These are phyloP conservation scores for Rhamnella rubrinervis DNA, from an alignment of 331 rosid genomes.

Conservation along the genomic window DNA sequence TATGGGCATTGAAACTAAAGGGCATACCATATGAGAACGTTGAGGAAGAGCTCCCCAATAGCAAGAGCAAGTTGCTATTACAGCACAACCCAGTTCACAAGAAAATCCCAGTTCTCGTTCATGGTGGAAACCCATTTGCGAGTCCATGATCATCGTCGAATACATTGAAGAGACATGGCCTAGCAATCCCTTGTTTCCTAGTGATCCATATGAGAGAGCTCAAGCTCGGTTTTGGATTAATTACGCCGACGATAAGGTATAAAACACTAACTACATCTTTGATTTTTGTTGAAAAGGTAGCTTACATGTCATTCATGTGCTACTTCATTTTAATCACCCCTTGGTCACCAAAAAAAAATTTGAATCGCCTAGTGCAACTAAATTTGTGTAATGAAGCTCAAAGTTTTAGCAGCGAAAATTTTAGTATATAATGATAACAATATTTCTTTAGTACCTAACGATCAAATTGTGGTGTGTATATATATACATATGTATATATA, in stretches of 20 bases:
- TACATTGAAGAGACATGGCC: slow-evolving; percentile 26
- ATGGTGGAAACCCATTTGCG: slow-evolving; percentile 20
- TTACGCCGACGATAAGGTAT: slow-evolving; percentile 28
- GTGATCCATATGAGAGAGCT: slow-evolving; percentile 29
- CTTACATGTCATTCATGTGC: no score
- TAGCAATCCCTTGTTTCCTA: slow-evolving; percentile 12
- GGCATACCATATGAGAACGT: slow-evolving; percentile 7
- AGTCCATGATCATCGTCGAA: slow-evolving; percentile 13
- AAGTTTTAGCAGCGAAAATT: no score
- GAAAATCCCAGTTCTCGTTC: slow-evolving; percentile 28
- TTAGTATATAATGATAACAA: no score
- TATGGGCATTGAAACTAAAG: slow-evolving; percentile 25
- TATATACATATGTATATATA: background rate
- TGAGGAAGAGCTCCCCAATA: slow-evolving; percentile 16
- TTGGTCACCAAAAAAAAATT: no score
- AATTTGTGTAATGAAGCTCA: no score
- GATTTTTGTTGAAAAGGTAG: no score
- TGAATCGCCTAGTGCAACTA: no score
- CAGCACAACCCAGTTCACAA: slow-evolving; percentile 19
- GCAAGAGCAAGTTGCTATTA: slow-evolving; percentile 16
- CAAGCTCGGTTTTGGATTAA: slow-evolving; percentile 30
- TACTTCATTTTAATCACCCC: no score
- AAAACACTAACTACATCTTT: background rate
- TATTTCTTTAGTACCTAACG: no score
- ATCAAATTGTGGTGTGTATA: no score